Evolutionary conservation across 1,284 basidiomycete species (phyloP), one percentile per base, ranked within the genome.

Genomic region (Apiotrichum brassicae): DNA sequence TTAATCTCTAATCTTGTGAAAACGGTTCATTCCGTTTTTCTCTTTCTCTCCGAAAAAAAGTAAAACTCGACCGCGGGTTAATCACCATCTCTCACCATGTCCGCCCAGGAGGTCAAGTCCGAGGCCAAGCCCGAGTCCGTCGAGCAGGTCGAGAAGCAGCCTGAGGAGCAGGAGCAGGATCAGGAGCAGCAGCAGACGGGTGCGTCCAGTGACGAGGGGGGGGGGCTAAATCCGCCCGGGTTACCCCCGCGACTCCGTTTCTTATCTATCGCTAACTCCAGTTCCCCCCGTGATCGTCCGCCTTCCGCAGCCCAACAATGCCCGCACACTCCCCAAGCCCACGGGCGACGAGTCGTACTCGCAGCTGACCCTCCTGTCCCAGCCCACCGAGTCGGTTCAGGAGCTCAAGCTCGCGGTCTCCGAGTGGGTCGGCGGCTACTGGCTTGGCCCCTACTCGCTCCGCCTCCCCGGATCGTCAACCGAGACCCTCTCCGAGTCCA

Each of bases 371-470:
- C 61, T 74, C 46, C 58, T 64, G 32, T 66, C 72, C 26, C 66
- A 71, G 43, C 57, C 68, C 3, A 56, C 60, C 35, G 73, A 75
- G 57, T 70, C 71, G 0, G 61, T 74, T 18, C 72, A 75, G 53
- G 73, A 75, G 54, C 63, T 75, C 55, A 71, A 72, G 54, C 57
- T 72, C 18, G 63, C 66, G 26, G 60, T 75, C 33, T 66, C 65
- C 54, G 73, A 75, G 43, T 74, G 69, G 66, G 59, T 67, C 9
- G 70, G 69, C 23, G 72, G 72, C 7, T 75, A 75, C 57, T 75
- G 72, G 72, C 64, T 75, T 22, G 73, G 73, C 16, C 73, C 72
- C 0, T 74, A 72, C 57, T 73, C 73, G 7, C 62, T 75, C 22
- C 60, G 72, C 34, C 59, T 71, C 3, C 66, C 66, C 6, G 55